Base-by-base conservation (phyloP, 306 rosid genomes). In the Betula pendula region DNA sequence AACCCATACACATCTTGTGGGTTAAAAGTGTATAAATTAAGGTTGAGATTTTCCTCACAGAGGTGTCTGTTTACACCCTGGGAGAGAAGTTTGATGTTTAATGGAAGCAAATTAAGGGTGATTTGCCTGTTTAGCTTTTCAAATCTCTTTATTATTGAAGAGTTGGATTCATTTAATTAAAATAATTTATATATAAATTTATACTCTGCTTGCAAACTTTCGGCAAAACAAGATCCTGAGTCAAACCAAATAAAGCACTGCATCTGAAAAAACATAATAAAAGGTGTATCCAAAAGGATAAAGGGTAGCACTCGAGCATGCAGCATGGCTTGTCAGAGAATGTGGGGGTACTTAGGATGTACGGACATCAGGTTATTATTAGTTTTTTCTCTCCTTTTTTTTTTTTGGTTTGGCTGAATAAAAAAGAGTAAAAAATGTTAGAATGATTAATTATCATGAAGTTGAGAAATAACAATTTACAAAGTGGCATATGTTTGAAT, bases 71-170 rank as follows among this genome's bases (percentile, higher is more conserved):
- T 49, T 29, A 20, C 52, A 49, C 87, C 80, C 79, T 70, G 83
- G 72, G 92, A 86, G 88, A 86, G 87, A 81, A 76, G 85, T 84
- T 84, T 80, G 24, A 67, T 87, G 82, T 81, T 50, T 63, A 85
- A 78, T 76, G 74, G 77, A 85, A 70, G 72, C 45, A 43, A 52
- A n/a, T n/a, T n/a, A n/a, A 38, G 31, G 35, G 43, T 79, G 8
- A 53, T 42, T 70, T 67, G 75, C 75, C 62, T 56, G 19, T 76
- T 68, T 38, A 20, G 5, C 83, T 50, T 69, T 33, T 2, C 66
- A n/a, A n/a, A n/a, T n/a, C n/a, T n/a, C n/a, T n/a, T n/a, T n/a
- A n/a, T n/a, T n/a, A n/a, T n/a, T n/a, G n/a, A n/a, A n/a, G n/a
- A n/a, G n/a, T n/a, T n/a, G n/a, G n/a, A n/a, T n/a, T n/a, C n/a